Evolutionary conservation across 2,329 filamentous ascomycete species (phyloP), one percentile per base, ranked within the genome.

Genomic region (Epichloe sibirici): DNA sequence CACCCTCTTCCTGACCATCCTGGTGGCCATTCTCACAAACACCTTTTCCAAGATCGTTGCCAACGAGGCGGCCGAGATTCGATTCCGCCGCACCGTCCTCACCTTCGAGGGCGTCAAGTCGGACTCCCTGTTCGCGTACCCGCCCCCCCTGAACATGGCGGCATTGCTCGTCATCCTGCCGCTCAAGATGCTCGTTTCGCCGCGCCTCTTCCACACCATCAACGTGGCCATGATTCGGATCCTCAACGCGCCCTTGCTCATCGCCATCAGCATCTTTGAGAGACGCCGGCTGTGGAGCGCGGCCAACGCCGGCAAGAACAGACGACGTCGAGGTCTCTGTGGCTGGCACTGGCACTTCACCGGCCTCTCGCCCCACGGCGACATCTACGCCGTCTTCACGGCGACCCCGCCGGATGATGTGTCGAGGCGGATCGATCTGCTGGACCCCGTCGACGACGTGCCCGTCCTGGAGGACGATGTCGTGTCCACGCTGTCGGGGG

Each of bases 71-170:
- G 81, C 83, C 4, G 85, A 88, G 65, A 82, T 87, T 31, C 81
- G 85, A 57, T 88, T 86, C 64, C 79, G 84, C 5, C 77, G 83
- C 44, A 81, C 84, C 1, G 85, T 88, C 8, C 70, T 87, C 15
- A 87, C 84, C 0, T 85, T 88, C 57, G 83, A 87, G 66, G 83
- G 84, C 34, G 85, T 88, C 58, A 88, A 88, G 65, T 81, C 76
- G 44, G 84, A 88, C 60, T 79, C 83, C 83, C 76, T 88, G 35
- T 86, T 86, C 61, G 75, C 81, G 12, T 86, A 86, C 61, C 77
- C 80, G 12, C 83, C 84, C 0, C 84, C 0, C 84, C 84, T 86
- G 66, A 88, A 88, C 59, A 74, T 88, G 34, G 64, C 83, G 15
- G 85, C 84, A 2, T 70, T 88, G 17, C 51, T 80, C 28, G 62